A percentile compares a stretch with the other conserved stretches of the same genome.
Evolutionary conservation across 495 filamentous ascomycete genomes (phyloP).

Genomic region (Glutinoglossum americanum): DNA sequence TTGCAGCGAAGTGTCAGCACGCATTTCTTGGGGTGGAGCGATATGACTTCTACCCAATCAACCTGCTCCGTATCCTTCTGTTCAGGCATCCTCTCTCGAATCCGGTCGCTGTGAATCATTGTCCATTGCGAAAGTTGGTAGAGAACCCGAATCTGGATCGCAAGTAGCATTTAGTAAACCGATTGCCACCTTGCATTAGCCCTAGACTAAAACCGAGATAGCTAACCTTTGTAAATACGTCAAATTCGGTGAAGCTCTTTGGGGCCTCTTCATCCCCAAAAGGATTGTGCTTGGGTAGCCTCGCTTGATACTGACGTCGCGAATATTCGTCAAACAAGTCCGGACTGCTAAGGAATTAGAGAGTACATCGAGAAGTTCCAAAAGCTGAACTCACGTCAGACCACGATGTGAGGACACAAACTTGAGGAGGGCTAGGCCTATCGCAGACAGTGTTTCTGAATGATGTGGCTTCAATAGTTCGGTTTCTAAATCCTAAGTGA

Average conservation of each 20-base stretch:
- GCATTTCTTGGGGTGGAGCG: neutral
- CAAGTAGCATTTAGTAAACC: neutral
- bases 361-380: neutral
- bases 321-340: constrained; percentile 92
- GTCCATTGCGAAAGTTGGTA: constrained; percentile 86
- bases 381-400: constrained; percentile 43
- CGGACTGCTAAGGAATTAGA: constrained; percentile 25
- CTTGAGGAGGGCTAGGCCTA: constrained; percentile 79
- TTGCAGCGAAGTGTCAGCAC: constrained; percentile 7
- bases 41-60: constrained; percentile 45
- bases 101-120: constrained; percentile 60
- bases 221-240: constrained; percentile 55
- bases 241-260: constrained; percentile 54
- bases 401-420: constrained; percentile 85
- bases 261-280: constrained; percentile 64
- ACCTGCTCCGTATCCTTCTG: constrained; percentile 61
- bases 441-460: constrained; percentile 51
- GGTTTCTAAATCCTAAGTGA: constrained; percentile 56
- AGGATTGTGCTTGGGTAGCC: constrained; percentile 61
- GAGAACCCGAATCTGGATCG: constrained; percentile 46
- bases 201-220: neutral
- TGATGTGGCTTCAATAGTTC: constrained; percentile 61
- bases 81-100: constrained; percentile 72
- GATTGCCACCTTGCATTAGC: neutral
- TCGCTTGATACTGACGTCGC: constrained; percentile 67